Evolutionary conservation across 1,139 yeast genomes (phyloP).

Genomic region (Saccharomyces hybrid): DNA sequence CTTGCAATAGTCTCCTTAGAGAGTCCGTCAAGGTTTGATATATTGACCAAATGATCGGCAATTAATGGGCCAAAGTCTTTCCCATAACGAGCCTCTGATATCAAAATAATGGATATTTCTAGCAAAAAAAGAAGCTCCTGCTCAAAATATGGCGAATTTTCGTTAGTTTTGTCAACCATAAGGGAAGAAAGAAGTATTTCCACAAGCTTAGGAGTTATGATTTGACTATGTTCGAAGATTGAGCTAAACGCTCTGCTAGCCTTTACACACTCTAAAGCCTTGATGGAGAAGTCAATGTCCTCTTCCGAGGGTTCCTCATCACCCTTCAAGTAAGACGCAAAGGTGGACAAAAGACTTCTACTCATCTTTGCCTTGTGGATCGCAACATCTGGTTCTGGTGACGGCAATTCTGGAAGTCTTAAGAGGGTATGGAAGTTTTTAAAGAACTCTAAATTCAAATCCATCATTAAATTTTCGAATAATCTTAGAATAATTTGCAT

Average conservation of each 20-base stretch:
- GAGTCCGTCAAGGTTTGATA: constrained; percentile 14
- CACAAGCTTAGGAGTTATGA: constrained; percentile 1
- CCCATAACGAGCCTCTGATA: neutral
- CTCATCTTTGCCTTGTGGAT: constrained; percentile 53
- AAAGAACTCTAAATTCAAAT: constrained; percentile 57
- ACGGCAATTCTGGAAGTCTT: constrained; percentile 45
- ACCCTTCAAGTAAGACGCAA: constrained; percentile 87
- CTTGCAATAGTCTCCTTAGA: constrained; percentile 24
- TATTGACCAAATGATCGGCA: constrained; percentile 10
- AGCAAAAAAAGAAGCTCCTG: constrained; percentile 3
- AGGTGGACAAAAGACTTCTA: constrained; percentile 77
- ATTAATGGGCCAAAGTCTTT: neutral
- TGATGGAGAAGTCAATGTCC: constrained; percentile 77
- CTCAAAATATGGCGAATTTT: constrained; percentile 3
- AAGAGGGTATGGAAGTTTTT: constrained; percentile 53
- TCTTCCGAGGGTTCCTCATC: constrained; percentile 93
- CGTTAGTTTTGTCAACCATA: neutral
- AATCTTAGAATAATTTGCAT: constrained; percentile 54
- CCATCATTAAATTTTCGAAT: constrained; percentile 62
- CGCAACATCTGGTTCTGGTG: constrained; percentile 57
- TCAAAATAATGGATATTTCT: constrained; percentile 1
- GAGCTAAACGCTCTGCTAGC: constrained; percentile 1
- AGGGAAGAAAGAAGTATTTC: constrained; percentile 1
- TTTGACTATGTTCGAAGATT: constrained; percentile 2
- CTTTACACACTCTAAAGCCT: constrained; percentile 39